Evolutionary conservation across 805 yeast species (phyloP).

Genomic region (Candida dendrica): DNA sequence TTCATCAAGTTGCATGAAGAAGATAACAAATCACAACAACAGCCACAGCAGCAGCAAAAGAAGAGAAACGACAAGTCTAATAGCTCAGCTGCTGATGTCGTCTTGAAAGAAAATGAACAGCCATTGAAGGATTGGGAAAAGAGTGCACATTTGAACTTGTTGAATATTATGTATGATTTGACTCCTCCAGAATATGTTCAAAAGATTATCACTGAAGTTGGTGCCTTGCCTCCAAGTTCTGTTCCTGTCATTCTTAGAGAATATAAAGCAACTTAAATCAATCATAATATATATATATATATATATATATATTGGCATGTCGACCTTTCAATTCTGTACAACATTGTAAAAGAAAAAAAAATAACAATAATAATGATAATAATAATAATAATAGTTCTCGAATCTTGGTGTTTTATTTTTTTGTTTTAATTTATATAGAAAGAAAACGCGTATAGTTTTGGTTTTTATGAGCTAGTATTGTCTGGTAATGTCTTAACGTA

Average conservation of each 20-base stretch:
- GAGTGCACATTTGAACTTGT: constrained; percentile 56
- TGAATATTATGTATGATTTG: constrained; percentile 85
- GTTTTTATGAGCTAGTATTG: no score
- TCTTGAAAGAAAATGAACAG: constrained; percentile 26
- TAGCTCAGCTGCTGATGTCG: constrained; percentile 15
- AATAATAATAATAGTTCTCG: no score
- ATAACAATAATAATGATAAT: no score
- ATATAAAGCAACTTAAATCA: constrained; percentile 41
- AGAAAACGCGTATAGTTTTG: no score
- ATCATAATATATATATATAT: neutral
- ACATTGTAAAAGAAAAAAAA: neutral
- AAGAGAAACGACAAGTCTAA: constrained; percentile 19
- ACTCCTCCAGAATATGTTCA: constrained; percentile 92
- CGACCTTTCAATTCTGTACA: neutral
- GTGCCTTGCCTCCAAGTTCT: constrained; percentile 95
- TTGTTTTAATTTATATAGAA: no score
- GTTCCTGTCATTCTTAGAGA: constrained; percentile 96
- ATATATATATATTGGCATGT: no score
- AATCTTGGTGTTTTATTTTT: neutral
- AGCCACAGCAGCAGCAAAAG: constrained; percentile 18
- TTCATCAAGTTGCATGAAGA: constrained; percentile 39
- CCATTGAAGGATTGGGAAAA: constrained; percentile 58
- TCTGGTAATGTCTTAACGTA: constrained; percentile 32
- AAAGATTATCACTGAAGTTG: constrained; percentile 92
- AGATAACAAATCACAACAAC: constrained; percentile 18